phyloP scores from a whole-genome alignment of 139 green algal genomes.

The Tetratostichococcus sp. region DNA sequence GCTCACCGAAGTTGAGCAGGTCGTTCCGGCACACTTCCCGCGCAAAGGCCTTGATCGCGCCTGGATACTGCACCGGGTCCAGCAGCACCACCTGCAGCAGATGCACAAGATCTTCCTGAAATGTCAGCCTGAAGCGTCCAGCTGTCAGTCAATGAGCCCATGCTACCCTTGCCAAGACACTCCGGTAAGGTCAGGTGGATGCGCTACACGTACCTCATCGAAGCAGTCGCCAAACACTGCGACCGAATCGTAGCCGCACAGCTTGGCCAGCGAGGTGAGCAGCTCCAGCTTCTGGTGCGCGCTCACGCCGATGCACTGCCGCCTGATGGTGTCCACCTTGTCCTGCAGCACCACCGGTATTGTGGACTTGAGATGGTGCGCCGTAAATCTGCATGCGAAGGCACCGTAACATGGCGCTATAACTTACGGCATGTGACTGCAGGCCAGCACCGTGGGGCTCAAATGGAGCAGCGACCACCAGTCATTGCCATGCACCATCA shows the following conservation, averaged over 20 bases:
- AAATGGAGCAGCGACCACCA: no score
- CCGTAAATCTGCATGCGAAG: no score
- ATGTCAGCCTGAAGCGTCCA: no score
- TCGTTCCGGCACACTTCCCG: slow-evolving; percentile 83
- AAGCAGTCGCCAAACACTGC: slow-evolving; percentile 90
- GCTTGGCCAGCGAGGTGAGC: slow-evolving; percentile 54
- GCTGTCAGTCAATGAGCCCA: no score
- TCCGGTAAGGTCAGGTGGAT: no score
- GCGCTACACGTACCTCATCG: slow-evolving; percentile 55
- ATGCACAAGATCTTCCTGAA: no score
- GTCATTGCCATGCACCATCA: no score
- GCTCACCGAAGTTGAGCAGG: slow-evolving; percentile 76
- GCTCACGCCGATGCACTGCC: slow-evolving; percentile 54
- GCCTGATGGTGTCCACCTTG: slow-evolving; percentile 43
- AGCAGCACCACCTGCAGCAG: slow-evolving; percentile 71
- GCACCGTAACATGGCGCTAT: no score
- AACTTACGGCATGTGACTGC: no score
- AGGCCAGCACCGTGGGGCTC: no score
- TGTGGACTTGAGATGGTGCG: no score
- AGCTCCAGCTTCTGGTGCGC: slow-evolving; percentile 88
- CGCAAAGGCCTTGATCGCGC: slow-evolving; percentile 83
- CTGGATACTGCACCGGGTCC: slow-evolving; percentile 78
- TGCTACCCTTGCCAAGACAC: no score
- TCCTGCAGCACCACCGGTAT: slow-evolving; percentile 40
- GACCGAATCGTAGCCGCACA: slow-evolving; percentile 78